phyloP scores from a whole-genome alignment of 495 filamentous ascomycete genomes.

The Penicillium nucicola region DNA sequence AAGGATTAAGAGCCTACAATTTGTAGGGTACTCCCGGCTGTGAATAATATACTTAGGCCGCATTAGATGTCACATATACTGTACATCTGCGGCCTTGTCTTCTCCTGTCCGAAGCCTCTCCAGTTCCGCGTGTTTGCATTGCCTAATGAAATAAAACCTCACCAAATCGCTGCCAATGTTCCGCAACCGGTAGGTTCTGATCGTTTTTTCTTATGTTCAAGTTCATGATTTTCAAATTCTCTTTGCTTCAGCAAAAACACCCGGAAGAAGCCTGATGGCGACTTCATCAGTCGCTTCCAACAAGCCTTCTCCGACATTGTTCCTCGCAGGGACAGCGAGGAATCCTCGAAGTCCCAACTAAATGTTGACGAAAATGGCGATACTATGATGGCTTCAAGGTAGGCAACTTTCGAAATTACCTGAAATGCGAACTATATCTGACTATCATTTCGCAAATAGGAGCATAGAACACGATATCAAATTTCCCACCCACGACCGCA shows the following conservation, averaged over 20 bases:
- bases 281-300: slow-evolving; percentile 80
- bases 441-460: slow-evolving; percentile 5
- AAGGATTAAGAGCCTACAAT: background rate
- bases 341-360: background rate
- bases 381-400: slow-evolving; percentile 28
- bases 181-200: slow-evolving; percentile 18
- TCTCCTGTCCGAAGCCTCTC: slow-evolving; percentile 2
- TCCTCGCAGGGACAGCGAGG: slow-evolving; percentile 21
- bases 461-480: slow-evolving; percentile 22
- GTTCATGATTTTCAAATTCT: background rate
- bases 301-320: slow-evolving; percentile 70
- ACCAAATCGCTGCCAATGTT: slow-evolving; percentile 19
- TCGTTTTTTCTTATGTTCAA: background rate
- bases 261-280: slow-evolving; percentile 83
- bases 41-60: background rate
- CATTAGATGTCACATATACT: slow-evolving; percentile 7
- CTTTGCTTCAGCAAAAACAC: slow-evolving; percentile 60
- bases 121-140: background rate
- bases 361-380: background rate
- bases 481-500: slow-evolving; percentile 64
- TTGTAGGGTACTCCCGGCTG: background rate
- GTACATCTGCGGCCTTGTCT: background rate
- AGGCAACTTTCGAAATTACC: background rate
- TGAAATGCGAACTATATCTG: background rate
- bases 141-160: background rate